Evolutionary conservation across 179 eudicot genomes (phyloP).

Genomic region (Beta macrorhiza): DNA sequence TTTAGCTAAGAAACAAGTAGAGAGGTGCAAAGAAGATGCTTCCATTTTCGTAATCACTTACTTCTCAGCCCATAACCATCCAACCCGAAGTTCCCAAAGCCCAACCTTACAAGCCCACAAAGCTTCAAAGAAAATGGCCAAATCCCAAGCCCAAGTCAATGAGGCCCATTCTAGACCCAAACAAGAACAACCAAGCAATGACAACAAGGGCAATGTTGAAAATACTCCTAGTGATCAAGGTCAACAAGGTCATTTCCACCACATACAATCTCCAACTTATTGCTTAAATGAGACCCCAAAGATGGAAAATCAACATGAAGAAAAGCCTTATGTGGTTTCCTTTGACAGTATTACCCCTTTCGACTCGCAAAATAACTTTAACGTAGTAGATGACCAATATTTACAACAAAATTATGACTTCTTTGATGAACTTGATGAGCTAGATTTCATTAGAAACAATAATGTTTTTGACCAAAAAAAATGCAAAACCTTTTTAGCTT

Average conservation of each 20-base stretch:
- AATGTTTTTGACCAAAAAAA: slow-evolving; percentile 12
- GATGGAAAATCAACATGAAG: slow-evolving; percentile 20
- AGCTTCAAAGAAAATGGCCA: slow-evolving; percentile 4
- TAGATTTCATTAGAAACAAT: slow-evolving; percentile 32
- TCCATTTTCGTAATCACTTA: slow-evolving; percentile 44
- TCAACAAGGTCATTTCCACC: slow-evolving; percentile 12
- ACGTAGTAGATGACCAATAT: slow-evolving; percentile 1
- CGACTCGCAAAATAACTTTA: slow-evolving; percentile 16
- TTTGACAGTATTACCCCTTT: slow-evolving; percentile 27
- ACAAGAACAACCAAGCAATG: slow-evolving; percentile 11
- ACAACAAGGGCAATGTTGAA: slow-evolving; percentile 6
- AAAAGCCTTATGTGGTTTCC: slow-evolving; percentile 39
- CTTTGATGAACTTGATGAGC: slow-evolving; percentile 65
- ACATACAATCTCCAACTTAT: slow-evolving; percentile 9
- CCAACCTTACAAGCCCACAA: slow-evolving; percentile 10
- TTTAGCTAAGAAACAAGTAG: slow-evolving; percentile 45
- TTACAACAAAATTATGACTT: slow-evolving; percentile 53
- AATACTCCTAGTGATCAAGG: slow-evolving; percentile 6
- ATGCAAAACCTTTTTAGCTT: not conserved
- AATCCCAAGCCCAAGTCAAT: not conserved
- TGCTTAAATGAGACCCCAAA: slow-evolving; percentile 11
- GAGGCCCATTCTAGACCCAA: slow-evolving; percentile 17
- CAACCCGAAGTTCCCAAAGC: slow-evolving; percentile 28
- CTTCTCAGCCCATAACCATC: slow-evolving; percentile 68
- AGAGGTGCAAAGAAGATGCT: slow-evolving; percentile 44